A percentile compares a stretch with the other conserved stretches of the same genome.
phyloP scores from a whole-genome alignment of 768 basidiomycete species.

The Serendipita sp. region DNA sequence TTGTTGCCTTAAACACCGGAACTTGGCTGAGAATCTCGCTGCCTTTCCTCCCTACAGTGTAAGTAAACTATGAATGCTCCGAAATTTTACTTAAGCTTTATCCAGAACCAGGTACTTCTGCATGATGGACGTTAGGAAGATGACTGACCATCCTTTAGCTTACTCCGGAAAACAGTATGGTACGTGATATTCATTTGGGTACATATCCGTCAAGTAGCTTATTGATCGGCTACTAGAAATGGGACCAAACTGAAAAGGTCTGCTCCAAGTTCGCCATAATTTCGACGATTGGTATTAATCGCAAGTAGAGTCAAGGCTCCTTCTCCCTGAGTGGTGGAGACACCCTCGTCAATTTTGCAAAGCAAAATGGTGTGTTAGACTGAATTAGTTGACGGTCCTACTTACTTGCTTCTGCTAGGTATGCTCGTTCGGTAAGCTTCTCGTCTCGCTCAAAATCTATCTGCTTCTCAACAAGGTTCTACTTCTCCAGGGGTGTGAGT shows the following conservation, averaged over 20 bases:
- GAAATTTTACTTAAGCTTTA: background rate
- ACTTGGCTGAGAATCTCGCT: no score
- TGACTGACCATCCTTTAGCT: background rate
- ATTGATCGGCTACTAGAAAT: background rate
- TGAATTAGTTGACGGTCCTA: no score
- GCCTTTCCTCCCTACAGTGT: no score
- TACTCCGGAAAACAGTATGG: background rate
- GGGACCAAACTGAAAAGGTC: background rate
- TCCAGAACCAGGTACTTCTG: background rate
- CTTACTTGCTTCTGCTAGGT: background rate
- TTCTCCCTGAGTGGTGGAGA: slow-evolving; percentile 4
- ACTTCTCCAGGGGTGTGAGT: no score
- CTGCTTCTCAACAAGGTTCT: no score
- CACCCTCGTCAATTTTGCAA: slow-evolving; percentile 8
- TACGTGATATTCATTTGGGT: background rate
- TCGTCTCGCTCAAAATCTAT: no score
- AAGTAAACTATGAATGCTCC: no score
- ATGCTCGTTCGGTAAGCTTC: background rate
- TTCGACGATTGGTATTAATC: no score
- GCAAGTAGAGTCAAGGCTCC: background rate
- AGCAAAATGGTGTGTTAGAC: slow-evolving; percentile 2
- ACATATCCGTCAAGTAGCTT: background rate
- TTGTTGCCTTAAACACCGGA: no score
- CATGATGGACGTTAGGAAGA: background rate
- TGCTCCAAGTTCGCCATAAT: no score